These are phyloP conservation scores for Trichoderma sp. DNA, from an alignment of 2,329 filamentous ascomycete genomes.

Conservation along the genomic window DNA sequence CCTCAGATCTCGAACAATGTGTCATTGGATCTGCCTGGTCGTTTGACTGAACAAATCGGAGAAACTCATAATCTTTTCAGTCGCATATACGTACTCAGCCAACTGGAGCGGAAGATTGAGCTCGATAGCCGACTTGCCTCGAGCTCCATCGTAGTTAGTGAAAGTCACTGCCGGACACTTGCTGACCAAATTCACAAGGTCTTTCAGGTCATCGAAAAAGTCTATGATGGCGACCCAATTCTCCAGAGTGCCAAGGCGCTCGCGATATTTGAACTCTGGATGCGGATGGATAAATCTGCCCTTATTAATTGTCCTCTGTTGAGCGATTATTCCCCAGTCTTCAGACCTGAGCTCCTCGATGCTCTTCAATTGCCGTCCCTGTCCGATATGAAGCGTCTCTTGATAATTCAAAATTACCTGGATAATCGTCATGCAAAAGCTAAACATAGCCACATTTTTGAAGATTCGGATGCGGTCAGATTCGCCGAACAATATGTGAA, in stretches of 20 bases:
- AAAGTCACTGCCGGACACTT: constrained; percentile 14
- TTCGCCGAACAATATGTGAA: constrained; percentile 23
- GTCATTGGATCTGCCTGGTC: not conserved
- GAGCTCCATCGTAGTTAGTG: not conserved
- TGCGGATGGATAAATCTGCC: constrained; percentile 30
- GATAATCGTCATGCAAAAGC: not conserved
- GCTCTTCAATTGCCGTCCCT: constrained; percentile 54
- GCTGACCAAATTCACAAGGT: constrained; percentile 3
- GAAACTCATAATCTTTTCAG: constrained; percentile 4
- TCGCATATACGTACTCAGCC: not conserved
- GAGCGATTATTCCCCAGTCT: constrained; percentile 53
- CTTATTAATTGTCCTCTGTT: constrained; percentile 51
- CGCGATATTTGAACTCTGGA: constrained; percentile 30
- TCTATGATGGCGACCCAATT: constrained; percentile 14
- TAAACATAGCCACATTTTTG: constrained; percentile 2
- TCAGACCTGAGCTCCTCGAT: constrained; percentile 56
- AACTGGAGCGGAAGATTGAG: constrained; percentile 3
- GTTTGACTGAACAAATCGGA: constrained; percentile 6
- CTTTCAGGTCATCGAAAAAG: not conserved
- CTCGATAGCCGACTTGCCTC: not conserved
- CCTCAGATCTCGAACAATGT: not conserved
- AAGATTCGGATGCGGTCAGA: not conserved
- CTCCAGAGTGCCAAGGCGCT: constrained; percentile 30
- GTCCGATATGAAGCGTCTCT: constrained; percentile 55
- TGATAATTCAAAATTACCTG: constrained; percentile 34